Base-by-base conservation (phyloP, 2,329 filamentous ascomycete genomes). In the Ophiocordyceps sinensis region DNA sequence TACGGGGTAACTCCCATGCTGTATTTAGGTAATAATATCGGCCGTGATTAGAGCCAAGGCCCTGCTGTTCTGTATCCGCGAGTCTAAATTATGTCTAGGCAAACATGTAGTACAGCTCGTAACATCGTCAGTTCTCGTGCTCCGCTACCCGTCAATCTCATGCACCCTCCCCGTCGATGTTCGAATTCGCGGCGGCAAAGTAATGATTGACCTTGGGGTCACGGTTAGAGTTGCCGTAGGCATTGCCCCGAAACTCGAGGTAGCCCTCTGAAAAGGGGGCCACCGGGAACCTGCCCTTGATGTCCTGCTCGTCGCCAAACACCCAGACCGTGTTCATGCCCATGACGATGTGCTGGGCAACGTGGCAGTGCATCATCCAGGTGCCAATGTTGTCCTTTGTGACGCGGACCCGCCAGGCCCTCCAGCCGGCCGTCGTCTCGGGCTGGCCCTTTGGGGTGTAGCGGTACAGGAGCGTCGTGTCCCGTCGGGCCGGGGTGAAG, bases 331-430 rank as follows among this genome's bases (percentile, higher is more conserved):
- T 51, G 15, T 44, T 37, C 63, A 57, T 54, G 52, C 51, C 44
- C 67, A 77, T 77, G 17, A 71, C 57, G 63, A 73, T 71, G 51
- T 78, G 74, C 41, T 68, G 65, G 36, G 71, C 45, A n/a, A 72
- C 65, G 52, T 78, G 74, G 44, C 74, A 78, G 52, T 78, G 74
- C 48, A 77, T 60, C 70, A 78, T 71, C 72, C 72, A 78, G 2
- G 71, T 71, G 0, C 75, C 75, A 14, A 41, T 19, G 30, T 41
- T 41, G 0, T 62, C 54, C 30, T 60, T 49, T 1, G 53, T 57
- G 1, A 68, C 52, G 5, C 60, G 51, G 1, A 79, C 55, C 11
- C 76, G 60, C 76, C 75, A 80, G 1, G 66, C 75, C 26, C 76
- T 59, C 76, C 76, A 81, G 0, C 75, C 73, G 0, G 65, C 61